Conservation (phyloP, 2,329 filamentous ascomycete genomes). For the Phoma sp. region DNA sequence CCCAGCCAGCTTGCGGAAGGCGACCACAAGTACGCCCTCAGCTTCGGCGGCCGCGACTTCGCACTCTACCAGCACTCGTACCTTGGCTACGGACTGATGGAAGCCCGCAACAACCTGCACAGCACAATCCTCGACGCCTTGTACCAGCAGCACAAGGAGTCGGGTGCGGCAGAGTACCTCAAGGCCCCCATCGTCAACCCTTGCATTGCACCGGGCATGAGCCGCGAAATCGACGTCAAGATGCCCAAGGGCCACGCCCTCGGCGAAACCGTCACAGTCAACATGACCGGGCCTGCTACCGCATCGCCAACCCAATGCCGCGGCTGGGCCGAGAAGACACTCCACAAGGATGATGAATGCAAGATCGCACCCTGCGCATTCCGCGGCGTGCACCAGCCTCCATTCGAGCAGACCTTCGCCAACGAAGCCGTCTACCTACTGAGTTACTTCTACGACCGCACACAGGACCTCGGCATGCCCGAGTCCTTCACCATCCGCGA, state of each 20-base stretch:
- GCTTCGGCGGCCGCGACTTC: conserved; percentile 90
- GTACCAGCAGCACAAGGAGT: conserved; percentile 64
- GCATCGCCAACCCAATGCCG: conserved; percentile 87
- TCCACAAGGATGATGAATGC: conserved; percentile 86
- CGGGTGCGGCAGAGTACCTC: conserved; percentile 67
- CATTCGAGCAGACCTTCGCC: conserved; percentile 88
- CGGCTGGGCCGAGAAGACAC: conserved; percentile 84
- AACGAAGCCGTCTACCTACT: conserved; percentile 94
- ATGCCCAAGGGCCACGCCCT: conserved; percentile 72
- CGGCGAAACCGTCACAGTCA: conserved; percentile 71
- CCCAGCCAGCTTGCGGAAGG: conserved; percentile 85
- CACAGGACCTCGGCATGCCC: conserved; percentile 94
- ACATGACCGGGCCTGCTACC: conserved; percentile 83
- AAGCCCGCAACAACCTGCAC: conserved; percentile 87
- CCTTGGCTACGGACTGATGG: conserved; percentile 95
- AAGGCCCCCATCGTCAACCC: conserved; percentile 78
- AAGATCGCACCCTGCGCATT: conserved; percentile 92
- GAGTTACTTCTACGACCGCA: conserved; percentile 98
- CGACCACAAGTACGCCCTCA: conserved; percentile 93
- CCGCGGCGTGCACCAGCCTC: conserved; percentile 95
- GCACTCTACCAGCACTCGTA: conserved; percentile 98
- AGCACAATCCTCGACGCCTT: conserved; percentile 75
- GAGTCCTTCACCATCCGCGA: conserved; percentile 93
- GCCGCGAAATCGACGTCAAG: conserved; percentile 74
- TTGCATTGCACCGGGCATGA: conserved; percentile 84